These are phyloP conservation scores for Beauveria bassiana DNA, from an alignment of 2,329 filamentous ascomycete genomes.

Conservation along the genomic window DNA sequence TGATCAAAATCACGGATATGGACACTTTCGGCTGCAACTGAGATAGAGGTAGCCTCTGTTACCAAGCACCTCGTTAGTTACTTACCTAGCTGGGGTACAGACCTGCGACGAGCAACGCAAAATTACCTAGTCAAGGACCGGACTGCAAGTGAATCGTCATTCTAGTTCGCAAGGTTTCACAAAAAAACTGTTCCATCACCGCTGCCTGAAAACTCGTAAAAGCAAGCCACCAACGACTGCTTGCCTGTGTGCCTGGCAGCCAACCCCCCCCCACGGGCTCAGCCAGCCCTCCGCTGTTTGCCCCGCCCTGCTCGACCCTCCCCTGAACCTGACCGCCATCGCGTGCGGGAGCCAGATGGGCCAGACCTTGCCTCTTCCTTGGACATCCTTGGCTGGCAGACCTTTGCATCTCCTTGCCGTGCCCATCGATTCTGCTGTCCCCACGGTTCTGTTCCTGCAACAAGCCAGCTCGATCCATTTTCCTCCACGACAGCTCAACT, in stretches of 20 bases:
- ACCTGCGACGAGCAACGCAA: too few relatives aligned
- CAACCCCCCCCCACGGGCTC: too few relatives aligned
- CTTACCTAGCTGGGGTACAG: too few relatives aligned
- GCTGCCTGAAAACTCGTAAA: background rate
- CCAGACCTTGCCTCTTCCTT: background rate
- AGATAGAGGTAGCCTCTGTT: too few relatives aligned
- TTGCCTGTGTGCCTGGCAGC: too few relatives aligned
- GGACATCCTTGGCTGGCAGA: background rate
- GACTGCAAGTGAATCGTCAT: too few relatives aligned
- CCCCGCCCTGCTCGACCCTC: slow-evolving; percentile 2
- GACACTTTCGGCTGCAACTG: too few relatives aligned
- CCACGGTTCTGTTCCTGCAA: background rate
- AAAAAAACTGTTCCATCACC: too few relatives aligned
- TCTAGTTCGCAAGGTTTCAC: too few relatives aligned
- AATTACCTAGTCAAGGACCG: too few relatives aligned
- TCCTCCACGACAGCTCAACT: background rate
- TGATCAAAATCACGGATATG: too few relatives aligned
- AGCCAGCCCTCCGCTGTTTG: background rate
- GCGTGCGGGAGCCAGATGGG: slow-evolving; percentile 1
- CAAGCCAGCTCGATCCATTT: background rate
- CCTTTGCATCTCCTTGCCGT: background rate
- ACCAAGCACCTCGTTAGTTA: too few relatives aligned
- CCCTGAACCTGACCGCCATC: slow-evolving; percentile 12
- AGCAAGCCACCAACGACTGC: background rate
- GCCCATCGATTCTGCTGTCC: background rate